phyloP scores from a whole-genome alignment of 371 early-diverging fungal species.

The Mucor indicus region DNA sequence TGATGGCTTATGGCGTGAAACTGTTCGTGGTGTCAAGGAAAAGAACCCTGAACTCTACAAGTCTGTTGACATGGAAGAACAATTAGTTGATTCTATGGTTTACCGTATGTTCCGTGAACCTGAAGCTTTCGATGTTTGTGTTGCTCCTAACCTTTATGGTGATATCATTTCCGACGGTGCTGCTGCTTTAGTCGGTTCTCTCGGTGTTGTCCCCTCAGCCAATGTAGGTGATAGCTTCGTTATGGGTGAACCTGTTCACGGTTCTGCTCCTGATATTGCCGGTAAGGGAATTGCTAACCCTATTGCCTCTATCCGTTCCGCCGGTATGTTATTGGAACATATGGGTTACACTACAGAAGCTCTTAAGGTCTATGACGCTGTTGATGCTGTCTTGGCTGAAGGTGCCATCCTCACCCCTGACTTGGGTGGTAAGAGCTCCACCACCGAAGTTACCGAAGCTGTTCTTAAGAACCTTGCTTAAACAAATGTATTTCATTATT shows the following conservation, averaged over 20 bases:
- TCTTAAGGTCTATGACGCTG: conserved; percentile 77
- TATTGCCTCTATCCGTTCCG: conserved; percentile 89
- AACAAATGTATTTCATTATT: too few species aligned
- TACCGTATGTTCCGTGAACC: conserved; percentile 96
- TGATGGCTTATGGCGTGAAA: conserved; percentile 94
- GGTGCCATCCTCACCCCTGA: conserved; percentile 80
- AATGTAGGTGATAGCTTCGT: conserved; percentile 93
- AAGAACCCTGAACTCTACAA: conserved; percentile 53
- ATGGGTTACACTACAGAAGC: conserved; percentile 75
- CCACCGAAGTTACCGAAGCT: conserved; percentile 79
- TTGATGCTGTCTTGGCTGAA: conserved; percentile 74
- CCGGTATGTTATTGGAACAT: conserved; percentile 86
- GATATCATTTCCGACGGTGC: conserved; percentile 95
- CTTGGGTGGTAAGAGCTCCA: conserved; percentile 87
- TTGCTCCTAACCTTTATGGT: conserved; percentile 95
- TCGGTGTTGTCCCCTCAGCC: conserved; percentile 92
- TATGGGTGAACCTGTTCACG: conserved; percentile 95
- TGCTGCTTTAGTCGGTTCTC: conserved; percentile 91
- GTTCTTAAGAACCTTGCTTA: conserved; percentile 63
- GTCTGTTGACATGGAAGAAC: conserved; percentile 83
- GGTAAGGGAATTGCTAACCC: conserved; percentile 95
- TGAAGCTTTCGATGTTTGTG: conserved; percentile 90
- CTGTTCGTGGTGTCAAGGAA: conserved; percentile 73
- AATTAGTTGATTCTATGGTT: conserved; percentile 95
- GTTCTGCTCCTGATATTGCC: conserved; percentile 95